These are phyloP conservation scores for Castanea sativa DNA, from an alignment of 306 rosid genomes.

Conservation along the genomic window DNA sequence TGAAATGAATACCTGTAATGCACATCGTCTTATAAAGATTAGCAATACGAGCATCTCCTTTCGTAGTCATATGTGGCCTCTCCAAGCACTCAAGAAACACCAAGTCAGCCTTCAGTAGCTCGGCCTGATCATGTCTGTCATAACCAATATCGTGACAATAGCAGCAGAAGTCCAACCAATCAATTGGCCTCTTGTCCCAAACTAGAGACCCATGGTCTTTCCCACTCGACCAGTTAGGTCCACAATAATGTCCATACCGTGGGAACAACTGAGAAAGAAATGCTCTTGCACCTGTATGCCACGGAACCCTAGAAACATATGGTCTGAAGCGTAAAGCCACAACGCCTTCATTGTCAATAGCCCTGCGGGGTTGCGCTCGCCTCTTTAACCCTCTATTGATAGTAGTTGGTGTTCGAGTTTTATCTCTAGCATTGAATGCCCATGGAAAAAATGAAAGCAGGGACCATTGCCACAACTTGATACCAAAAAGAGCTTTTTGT, in stretches of 20 bases:
- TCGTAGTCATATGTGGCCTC: conserved; percentile 65
- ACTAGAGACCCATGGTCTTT: conserved; percentile 67
- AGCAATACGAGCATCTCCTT: conserved; percentile 73
- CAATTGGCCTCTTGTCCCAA: conserved; percentile 93
- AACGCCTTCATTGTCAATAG: conserved; percentile 10
- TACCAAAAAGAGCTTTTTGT: conserved; percentile 27
- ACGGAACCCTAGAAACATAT: conserved; percentile 86
- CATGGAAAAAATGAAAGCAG: conserved; percentile 52
- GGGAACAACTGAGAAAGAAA: conserved; percentile 86
- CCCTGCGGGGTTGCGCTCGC: conserved; percentile 38
- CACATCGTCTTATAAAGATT: conserved; percentile 77
- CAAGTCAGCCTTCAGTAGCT: conserved; percentile 77
- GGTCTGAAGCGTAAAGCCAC: conserved; percentile 67
- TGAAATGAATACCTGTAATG: conserved; percentile 54
- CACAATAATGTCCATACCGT: conserved; percentile 92
- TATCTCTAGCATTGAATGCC: conserved; percentile 30
- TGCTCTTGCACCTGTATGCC: conserved; percentile 91
- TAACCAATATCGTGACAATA: conserved; percentile 98
- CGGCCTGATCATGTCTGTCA: conserved; percentile 80
- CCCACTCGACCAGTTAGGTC: conserved; percentile 97
- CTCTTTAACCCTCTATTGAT: conserved; percentile 61
- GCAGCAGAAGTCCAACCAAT: conserved; percentile 97
- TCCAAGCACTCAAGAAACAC: conserved; percentile 90
- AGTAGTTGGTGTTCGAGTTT: conserved; percentile 49
- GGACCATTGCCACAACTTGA: conserved; percentile 44